phyloP scores from a whole-genome alignment of 2,329 filamentous ascomycete genomes.

The Coleophoma crateriformis region DNA sequence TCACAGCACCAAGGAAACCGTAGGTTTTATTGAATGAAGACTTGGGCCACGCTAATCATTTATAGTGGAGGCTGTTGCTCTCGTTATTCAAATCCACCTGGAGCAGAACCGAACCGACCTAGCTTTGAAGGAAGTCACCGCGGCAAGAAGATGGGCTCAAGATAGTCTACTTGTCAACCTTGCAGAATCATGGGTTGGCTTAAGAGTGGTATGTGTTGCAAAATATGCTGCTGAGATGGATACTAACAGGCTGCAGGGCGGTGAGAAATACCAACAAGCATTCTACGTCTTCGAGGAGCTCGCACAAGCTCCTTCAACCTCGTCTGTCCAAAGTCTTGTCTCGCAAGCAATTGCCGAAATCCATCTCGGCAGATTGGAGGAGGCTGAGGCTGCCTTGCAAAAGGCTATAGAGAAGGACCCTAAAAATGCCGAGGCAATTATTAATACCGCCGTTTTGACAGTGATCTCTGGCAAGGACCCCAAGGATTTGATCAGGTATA shows the following conservation, averaged over 20 bases:
- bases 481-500: conserved; percentile 56
- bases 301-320: conserved; percentile 77
- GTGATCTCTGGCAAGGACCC: conserved; percentile 70
- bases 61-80: conserved; percentile 68
- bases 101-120: conserved; percentile 88
- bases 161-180: conserved; percentile 91
- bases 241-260: conserved; percentile 52
- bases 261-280: conserved; percentile 91
- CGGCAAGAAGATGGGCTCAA: conserved; percentile 89
- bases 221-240: neutral
- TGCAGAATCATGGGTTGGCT: conserved; percentile 89
- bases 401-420: conserved; percentile 73
- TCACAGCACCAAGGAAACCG: conserved; percentile 81
- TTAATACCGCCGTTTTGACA: conserved; percentile 76
- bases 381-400: conserved; percentile 81
- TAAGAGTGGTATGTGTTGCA: conserved; percentile 63
- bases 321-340: conserved; percentile 70
- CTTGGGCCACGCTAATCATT: too few species aligned
- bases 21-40: conserved; percentile 35
- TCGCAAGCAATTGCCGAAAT: conserved; percentile 88
- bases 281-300: conserved; percentile 98
- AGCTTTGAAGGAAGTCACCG: conserved; percentile 80
- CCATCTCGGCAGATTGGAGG: conserved; percentile 81
- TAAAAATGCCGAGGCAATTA: conserved; percentile 67
- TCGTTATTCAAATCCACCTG: conserved; percentile 89